Percentiles rank a stretch among this genome's conserved stretches.
phyloP scores from a whole-genome alignment of 164 flowering plant species.

The Berberis thunbergii region DNA sequence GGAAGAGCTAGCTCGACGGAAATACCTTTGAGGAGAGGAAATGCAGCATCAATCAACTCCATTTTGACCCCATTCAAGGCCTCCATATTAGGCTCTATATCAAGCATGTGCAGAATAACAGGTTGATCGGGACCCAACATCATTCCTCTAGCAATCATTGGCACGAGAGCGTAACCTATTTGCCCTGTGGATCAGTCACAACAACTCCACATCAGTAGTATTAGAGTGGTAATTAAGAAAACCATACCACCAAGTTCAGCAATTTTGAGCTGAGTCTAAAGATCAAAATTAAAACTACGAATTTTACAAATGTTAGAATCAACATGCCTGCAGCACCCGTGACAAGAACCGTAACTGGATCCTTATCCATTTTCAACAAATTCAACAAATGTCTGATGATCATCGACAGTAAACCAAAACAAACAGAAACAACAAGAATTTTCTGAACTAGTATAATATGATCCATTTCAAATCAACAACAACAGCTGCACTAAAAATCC shows the following conservation, averaged over 20 bases:
- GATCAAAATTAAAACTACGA: neutral
- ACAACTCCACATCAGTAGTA: neutral
- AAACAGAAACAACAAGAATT: slow-evolving; percentile 27
- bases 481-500: too few relatives aligned
- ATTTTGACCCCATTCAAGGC: slow-evolving; percentile 71
- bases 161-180: slow-evolving; percentile 85
- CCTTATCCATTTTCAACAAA: slow-evolving; percentile 34
- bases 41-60: slow-evolving; percentile 82
- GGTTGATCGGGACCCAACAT: slow-evolving; percentile 91
- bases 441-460: slow-evolving; percentile 21
- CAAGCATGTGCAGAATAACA: slow-evolving; percentile 81
- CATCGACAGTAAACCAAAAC: slow-evolving; percentile 34
- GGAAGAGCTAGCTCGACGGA: neutral
- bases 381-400: slow-evolving; percentile 40
- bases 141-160: slow-evolving; percentile 75
- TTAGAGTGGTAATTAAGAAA: neutral
- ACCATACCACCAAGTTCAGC: neutral
- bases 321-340: slow-evolving; percentile 89
- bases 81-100: slow-evolving; percentile 53
- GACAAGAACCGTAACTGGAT: slow-evolving; percentile 56
- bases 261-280: neutral
- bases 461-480: neutral
- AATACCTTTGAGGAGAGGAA: slow-evolving; percentile 77
- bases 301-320: neutral
- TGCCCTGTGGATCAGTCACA: slow-evolving; percentile 44